phyloP scores from a whole-genome alignment of 345 rosid species.

The Boechera retrofracta region DNA sequence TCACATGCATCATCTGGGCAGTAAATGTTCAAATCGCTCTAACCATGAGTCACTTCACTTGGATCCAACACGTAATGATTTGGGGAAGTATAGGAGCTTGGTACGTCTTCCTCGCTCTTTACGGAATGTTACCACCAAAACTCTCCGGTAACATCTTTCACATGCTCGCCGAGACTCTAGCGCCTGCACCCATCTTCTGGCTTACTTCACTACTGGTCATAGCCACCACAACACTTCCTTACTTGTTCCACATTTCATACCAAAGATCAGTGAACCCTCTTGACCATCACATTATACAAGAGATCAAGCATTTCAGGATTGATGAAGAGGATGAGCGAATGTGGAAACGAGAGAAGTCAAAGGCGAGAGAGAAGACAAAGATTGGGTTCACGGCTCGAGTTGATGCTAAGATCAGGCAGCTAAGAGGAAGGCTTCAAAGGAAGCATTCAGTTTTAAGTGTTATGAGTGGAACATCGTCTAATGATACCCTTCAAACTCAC shows the following conservation, averaged over 20 bases:
- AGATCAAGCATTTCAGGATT: conserved; percentile 62
- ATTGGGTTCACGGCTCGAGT: conserved; percentile 76
- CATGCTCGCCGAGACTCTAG: conserved; percentile 56
- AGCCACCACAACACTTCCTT: conserved; percentile 57
- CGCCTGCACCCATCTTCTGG: conserved; percentile 65
- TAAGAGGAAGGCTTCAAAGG: conserved; percentile 42
- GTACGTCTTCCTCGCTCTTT: conserved; percentile 62
- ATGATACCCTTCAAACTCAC: conserved; percentile 40
- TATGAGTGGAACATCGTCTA: conserved; percentile 43
- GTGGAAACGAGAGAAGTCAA: conserved; percentile 67
- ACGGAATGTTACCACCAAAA: conserved; percentile 57
- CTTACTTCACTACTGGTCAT: conserved; percentile 51
- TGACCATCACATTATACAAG: conserved; percentile 80
- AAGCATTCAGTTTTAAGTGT: conserved; percentile 42
- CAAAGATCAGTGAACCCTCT: conserved; percentile 61
- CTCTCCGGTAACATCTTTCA: conserved; percentile 51
- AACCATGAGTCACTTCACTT: conserved; percentile 71
- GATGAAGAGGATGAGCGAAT: conserved; percentile 55
- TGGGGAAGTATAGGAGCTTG: conserved; percentile 76
- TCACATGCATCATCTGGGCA: conserved; percentile 69
- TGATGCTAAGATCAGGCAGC: conserved; percentile 52
- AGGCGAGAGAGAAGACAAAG: conserved; percentile 55
- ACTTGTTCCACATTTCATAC: conserved; percentile 53
- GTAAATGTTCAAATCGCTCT: conserved; percentile 78
- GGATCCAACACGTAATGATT: conserved; percentile 75